Conservation (phyloP, 148 eudicot species). For the Simmondsia chinensis region DNA sequence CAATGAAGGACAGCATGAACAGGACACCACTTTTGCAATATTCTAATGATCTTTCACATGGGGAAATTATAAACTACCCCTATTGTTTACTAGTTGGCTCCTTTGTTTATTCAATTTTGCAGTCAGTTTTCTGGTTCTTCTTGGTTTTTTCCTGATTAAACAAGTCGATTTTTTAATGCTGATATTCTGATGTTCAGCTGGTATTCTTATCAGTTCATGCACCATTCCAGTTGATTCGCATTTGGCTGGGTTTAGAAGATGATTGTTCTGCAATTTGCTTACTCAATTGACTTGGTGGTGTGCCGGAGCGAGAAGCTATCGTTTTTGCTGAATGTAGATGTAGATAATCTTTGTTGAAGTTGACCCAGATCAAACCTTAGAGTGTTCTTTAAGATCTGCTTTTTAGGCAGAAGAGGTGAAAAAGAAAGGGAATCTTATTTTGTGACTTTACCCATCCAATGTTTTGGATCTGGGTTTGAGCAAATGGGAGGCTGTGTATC, state of each 20-base stretch:
- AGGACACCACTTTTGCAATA: slow-evolving; percentile 18
- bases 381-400: slow-evolving; percentile 9
- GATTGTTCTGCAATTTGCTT: slow-evolving; percentile 11
- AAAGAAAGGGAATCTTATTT: slow-evolving; percentile 5
- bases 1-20: slow-evolving; percentile 17
- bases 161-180: slow-evolving; percentile 12
- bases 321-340: too few relatives aligned
- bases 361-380: slow-evolving; percentile 1
- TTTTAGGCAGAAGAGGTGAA: slow-evolving; percentile 4
- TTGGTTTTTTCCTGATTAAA: slow-evolving; percentile 9
- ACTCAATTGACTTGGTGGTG: slow-evolving; percentile 17
- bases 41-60: slow-evolving; percentile 22
- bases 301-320: too few relatives aligned
- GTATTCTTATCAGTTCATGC: slow-evolving; percentile 18
- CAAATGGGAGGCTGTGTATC: slow-evolving; percentile 92
- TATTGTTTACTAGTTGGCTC: slow-evolving; percentile 1
- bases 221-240: slow-evolving; percentile 22
- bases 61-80: slow-evolving; percentile 1
- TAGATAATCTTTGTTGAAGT: slow-evolving; percentile 11
- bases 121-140: slow-evolving; percentile 13
- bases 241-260: slow-evolving; percentile 38
- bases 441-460: slow-evolving; percentile 20
- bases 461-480: slow-evolving; percentile 31
- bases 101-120: slow-evolving; percentile 7
- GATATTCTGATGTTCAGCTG: slow-evolving; percentile 30